These are phyloP conservation scores for Flaveria bidentis DNA, from an alignment of 129 eudicot species.

Conservation along the genomic window DNA sequence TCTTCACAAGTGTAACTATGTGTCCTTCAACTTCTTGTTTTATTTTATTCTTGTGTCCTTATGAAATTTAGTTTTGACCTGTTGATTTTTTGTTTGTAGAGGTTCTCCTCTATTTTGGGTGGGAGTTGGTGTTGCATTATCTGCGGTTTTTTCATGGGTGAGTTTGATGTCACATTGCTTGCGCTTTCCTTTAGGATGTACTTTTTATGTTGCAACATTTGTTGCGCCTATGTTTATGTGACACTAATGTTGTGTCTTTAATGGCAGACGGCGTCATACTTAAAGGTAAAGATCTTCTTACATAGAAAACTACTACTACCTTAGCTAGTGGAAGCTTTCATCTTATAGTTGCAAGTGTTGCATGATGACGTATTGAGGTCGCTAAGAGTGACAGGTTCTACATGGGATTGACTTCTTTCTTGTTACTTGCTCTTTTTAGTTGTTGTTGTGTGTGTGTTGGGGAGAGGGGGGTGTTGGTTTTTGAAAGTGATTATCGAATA, in stretches of 20 bases:
- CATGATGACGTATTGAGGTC: not conserved
- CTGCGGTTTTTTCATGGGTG: constrained; percentile 90
- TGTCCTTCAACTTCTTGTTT: not conserved
- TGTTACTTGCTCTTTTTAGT: not conserved
- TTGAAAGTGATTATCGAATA: too few relatives aligned
- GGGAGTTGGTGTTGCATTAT: constrained; percentile 93
- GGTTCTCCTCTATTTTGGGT: constrained; percentile 96
- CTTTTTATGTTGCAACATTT: not conserved
- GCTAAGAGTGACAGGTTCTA: constrained; percentile 1
- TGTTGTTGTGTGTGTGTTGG: too few relatives aligned
- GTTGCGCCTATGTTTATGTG: not conserved
- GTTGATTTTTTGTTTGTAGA: constrained; percentile 38
- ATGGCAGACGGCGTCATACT: constrained; percentile 62
- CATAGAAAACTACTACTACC: constrained; percentile 7
- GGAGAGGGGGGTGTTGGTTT: not conserved
- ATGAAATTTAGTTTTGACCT: constrained; percentile 11
- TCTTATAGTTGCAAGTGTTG: constrained; percentile 8
- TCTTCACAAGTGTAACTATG: constrained; percentile 71
- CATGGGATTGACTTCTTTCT: constrained; percentile 4
- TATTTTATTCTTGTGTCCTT: not conserved
- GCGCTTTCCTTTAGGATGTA: not conserved
- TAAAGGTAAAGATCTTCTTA: constrained; percentile 58
- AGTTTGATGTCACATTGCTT: constrained; percentile 26
- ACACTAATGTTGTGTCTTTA: constrained; percentile 24
- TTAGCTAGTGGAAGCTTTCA: constrained; percentile 19